Percentiles rank a stretch among this genome's conserved stretches.
Conservation (phyloP, 768 basidiomycete species). For the Roridomyces roridus region DNA sequence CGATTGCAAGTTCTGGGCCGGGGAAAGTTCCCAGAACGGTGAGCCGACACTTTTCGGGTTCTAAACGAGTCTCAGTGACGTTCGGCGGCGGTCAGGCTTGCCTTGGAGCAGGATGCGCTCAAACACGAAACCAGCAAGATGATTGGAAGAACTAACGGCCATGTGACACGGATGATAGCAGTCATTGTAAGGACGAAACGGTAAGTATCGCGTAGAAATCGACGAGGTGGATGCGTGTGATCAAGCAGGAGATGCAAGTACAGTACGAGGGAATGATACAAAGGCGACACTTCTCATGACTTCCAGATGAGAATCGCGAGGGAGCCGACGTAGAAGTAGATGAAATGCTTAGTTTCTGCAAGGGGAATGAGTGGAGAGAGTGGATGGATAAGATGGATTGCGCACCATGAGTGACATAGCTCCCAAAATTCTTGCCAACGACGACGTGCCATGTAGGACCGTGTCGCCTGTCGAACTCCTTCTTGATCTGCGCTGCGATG, state of each 20-base stretch:
- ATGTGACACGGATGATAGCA: constrained; percentile 9
- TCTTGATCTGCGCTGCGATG: constrained; percentile 97
- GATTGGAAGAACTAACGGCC: neutral
- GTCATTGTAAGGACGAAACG: no score
- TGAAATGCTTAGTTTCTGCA: constrained; percentile 96
- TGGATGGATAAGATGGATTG: constrained; percentile 16
- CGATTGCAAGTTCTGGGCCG: constrained; percentile 51
- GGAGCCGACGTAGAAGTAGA: constrained; percentile 96
- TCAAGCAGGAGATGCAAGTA: neutral
- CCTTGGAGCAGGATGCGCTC: constrained; percentile 24
- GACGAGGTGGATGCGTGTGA: no score
- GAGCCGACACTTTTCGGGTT: constrained; percentile 38
- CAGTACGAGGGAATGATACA: constrained; percentile 17
- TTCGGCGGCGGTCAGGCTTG: neutral
- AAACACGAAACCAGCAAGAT: constrained; percentile 1
- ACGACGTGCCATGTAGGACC: constrained; percentile 99
- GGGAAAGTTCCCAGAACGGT: constrained; percentile 74
- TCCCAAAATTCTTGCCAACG: constrained; percentile 98
- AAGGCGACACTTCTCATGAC: constrained; percentile 53
- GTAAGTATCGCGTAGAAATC: no score
- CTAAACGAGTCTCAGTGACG: neutral
- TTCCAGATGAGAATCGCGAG: constrained; percentile 96
- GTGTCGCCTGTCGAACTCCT: constrained; percentile 92
- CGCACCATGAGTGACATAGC: constrained; percentile 96
- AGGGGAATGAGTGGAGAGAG: constrained; percentile 1